Conservation (phyloP, 2,329 filamentous ascomycete genomes). For the Paraphoma chrysanthemicola region DNA sequence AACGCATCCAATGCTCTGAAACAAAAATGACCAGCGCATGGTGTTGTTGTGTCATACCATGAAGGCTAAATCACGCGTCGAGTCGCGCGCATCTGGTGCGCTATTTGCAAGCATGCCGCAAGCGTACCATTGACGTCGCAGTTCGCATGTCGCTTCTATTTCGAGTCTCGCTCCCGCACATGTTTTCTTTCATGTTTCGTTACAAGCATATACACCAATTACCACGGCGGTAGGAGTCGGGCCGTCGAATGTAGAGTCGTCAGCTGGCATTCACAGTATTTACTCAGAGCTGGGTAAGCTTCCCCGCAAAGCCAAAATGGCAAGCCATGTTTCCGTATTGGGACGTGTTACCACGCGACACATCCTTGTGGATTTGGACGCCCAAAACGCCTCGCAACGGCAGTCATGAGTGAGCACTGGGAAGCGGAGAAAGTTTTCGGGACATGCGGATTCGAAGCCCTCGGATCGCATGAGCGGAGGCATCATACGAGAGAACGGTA, state of each 20-base stretch:
- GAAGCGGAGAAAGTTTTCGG: neutral
- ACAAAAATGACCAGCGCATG: neutral
- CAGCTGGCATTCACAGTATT: neutral
- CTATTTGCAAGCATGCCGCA: neutral
- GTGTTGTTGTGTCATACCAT: neutral
- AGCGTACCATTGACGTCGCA: neutral
- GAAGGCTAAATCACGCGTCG: neutral
- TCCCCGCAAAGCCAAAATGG: neutral
- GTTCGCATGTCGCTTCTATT: neutral
- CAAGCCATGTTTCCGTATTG: neutral
- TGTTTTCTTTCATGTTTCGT: conserved; percentile 1
- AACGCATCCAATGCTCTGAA: neutral
- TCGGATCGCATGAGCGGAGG: neutral
- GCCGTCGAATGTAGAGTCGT: neutral
- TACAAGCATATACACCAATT: neutral
- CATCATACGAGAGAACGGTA: neutral
- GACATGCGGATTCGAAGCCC: neutral
- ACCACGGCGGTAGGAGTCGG: neutral
- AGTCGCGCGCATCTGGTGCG: neutral
- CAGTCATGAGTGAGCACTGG: neutral
- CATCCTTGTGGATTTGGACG: neutral
- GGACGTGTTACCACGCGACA: neutral
- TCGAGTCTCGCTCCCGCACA: neutral
- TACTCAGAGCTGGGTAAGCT: neutral
- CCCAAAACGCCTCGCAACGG: neutral